phyloP scores from a whole-genome alignment of 306 rosid genomes.

The Prinsepia uniflora region DNA sequence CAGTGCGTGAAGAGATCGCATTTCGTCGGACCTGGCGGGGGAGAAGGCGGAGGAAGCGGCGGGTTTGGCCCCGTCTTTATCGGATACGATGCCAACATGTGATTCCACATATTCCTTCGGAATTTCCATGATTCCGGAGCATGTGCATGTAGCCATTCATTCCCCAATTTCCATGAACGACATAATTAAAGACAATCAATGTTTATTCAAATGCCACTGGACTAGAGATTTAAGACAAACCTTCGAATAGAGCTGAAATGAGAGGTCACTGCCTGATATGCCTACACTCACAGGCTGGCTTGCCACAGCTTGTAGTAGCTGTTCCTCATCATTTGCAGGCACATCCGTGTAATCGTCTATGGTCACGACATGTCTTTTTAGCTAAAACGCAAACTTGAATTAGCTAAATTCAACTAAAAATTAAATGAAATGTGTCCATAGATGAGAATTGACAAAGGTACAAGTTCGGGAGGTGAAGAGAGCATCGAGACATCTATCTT shows the following conservation, averaged over 20 bases:
- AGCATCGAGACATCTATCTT: background rate
- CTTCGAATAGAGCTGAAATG: conserved; percentile 80
- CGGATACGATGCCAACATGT: conserved; percentile 80
- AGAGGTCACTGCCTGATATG: conserved; percentile 77
- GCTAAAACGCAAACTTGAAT: conserved; percentile 34
- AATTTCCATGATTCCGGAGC: conserved; percentile 45
- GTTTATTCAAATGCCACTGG: conserved; percentile 2
- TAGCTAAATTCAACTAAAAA: background rate
- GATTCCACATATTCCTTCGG: conserved; percentile 79
- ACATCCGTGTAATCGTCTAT: conserved; percentile 74
- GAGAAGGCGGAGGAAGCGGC: conserved; percentile 62
- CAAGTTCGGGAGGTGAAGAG: no score
- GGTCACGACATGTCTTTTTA: conserved; percentile 61
- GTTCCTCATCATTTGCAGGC: conserved; percentile 51
- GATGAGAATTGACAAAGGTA: no score
- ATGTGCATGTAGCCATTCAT: conserved; percentile 76
- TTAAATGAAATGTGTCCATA: no score
- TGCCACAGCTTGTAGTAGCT: conserved; percentile 68
- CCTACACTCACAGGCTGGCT: conserved; percentile 90
- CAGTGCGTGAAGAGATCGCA: conserved; percentile 57
- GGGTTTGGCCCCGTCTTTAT: conserved; percentile 71
- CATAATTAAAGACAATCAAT: conserved; percentile 2
- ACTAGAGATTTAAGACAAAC: conserved; percentile 37
- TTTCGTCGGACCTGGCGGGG: conserved; percentile 65
- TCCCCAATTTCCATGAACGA: conserved; percentile 62